Percentiles rank a stretch among this genome's conserved stretches.
Evolutionary conservation across 108 stramenopile genomes (phyloP).

Genomic region (Parietichytrium sp.): DNA sequence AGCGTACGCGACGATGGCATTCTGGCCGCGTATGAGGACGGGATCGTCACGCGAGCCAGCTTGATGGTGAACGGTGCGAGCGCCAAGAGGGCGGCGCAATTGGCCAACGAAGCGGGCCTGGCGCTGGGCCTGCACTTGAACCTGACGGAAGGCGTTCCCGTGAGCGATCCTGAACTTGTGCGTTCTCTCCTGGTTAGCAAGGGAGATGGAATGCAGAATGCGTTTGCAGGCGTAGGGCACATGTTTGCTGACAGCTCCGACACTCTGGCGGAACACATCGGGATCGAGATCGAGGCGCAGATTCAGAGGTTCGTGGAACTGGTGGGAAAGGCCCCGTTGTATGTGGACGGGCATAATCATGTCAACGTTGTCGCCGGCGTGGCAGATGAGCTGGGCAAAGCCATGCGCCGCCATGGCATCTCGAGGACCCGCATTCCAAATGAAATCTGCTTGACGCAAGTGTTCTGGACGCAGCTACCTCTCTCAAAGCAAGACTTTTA

Average conservation of each 20-base stretch:
- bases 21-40: neutral
- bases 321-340: neutral
- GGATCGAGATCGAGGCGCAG: neutral
- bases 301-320: neutral
- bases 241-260: too few relatives aligned
- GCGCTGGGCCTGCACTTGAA: conserved; percentile 19
- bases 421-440: neutral
- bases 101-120: neutral
- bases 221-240: neutral
- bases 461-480: neutral
- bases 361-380: neutral
- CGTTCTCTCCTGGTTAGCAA: too few relatives aligned
- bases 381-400: neutral
- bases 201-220: neutral
- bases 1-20: neutral
- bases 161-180: neutral
- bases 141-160: neutral
- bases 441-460: neutral
- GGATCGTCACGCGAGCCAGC: neutral
- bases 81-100: neutral
- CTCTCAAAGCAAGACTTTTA: neutral
- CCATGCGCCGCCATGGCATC: neutral
- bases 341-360: conserved; percentile 22
- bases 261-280: neutral
- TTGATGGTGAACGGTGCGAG: neutral